Base-by-base conservation (phyloP, 208 protist species). In the Trypanosoma scelopori region DNA sequence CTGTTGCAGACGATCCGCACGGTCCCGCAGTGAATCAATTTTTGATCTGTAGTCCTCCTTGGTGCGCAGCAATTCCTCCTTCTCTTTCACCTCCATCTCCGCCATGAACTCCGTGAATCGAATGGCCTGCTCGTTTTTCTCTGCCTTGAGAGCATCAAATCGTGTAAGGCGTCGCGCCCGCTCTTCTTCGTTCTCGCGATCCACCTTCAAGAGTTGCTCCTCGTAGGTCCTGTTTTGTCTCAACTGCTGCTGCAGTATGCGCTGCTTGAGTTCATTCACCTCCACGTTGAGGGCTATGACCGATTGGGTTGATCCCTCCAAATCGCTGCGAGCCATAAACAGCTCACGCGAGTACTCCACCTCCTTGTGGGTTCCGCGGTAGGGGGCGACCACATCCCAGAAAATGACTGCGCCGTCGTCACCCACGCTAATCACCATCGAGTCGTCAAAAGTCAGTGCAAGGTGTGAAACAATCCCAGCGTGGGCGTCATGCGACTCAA, bases 111-210 rank as follows among this genome's bases (percentile, higher is more conserved):
- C 93, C 9, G 97, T 97, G 80, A 98, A 97, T 45, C 94, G 84
- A 39, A 97, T 96, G n/a, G 97, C 93, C 78, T 97, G 88, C 69
- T 97, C 92, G 65, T 89, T 95, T 66, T 97, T 97, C 25, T 90
- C 81, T 20, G 85, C 55, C 60, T 90, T 81, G 0, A 97, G 85
- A 0, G 77, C 52, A 28, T 91, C 79, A 60, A 93, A 87, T 60
- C 89, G 74, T 15, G 75, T 65, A 47, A 81, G 64, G 63, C 96
- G 84, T 58, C 78, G 78, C n/a, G 53, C 62, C 72, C 81, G 74
- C 65, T 97, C 86, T 16, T 82, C 78, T 32, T 70, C 59, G 72
- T 92, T 94, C 66, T 97, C 88, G 16, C 82, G 77, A 48, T 95
- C 94, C 11, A 98, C 65, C 55, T 92, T 81, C n/a, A 88, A 81